phyloP scores from a whole-genome alignment of 202 grass and related monocot genomes.

The Cymbopogon flexuosus region DNA sequence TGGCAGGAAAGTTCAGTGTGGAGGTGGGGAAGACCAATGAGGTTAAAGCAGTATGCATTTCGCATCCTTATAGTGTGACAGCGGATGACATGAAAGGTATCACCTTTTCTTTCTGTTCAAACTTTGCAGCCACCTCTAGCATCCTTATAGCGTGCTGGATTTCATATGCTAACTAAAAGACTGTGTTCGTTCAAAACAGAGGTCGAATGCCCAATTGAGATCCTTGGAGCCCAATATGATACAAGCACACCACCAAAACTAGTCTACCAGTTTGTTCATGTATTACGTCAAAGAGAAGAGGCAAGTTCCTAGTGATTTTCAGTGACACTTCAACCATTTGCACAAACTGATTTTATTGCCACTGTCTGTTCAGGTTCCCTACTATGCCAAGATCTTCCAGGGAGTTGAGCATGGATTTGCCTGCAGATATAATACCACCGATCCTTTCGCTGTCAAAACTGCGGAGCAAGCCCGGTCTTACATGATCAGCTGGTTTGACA shows the following conservation, averaged over 20 bases:
- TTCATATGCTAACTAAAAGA: not conserved
- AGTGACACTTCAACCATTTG: not conserved
- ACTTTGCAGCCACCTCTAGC: no score
- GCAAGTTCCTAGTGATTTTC: not conserved
- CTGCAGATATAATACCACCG: conserved; percentile 24
- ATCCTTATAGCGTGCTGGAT: not conserved
- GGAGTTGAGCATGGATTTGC: conserved; percentile 32
- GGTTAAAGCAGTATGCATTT: not conserved
- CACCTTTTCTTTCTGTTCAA: no score
- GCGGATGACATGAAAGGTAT: conserved; percentile 21
- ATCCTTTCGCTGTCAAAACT: conserved; percentile 28
- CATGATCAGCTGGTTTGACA: conserved; percentile 36
- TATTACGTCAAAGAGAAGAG: not conserved
- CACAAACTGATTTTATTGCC: not conserved
- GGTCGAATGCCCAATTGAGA: conserved; percentile 6
- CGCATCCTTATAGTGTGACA: not conserved
- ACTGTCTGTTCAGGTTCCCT: conserved; percentile 23
- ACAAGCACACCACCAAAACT: not conserved
- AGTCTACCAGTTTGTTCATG: not conserved
- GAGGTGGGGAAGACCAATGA: not conserved
- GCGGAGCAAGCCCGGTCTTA: conserved; percentile 1
- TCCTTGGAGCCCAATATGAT: not conserved
- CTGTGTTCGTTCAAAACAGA: not conserved
- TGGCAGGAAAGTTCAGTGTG: not conserved
- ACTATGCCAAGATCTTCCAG: conserved; percentile 27